Conservation (phyloP, 805 yeast genomes). For the Starmerella davenportii region DNA sequence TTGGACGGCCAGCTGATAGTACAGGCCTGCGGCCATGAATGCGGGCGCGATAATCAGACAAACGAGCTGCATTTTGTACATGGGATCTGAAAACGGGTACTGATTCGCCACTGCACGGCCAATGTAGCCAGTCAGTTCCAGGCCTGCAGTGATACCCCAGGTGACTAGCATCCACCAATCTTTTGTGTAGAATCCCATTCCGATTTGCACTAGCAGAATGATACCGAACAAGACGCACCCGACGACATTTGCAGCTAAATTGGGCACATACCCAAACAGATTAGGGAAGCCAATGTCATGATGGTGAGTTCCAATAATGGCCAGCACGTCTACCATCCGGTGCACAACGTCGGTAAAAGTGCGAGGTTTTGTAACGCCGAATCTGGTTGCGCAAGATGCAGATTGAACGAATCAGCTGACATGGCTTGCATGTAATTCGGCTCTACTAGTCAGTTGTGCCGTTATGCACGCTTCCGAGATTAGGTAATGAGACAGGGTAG, state of each 20-base stretch:
- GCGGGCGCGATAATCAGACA: constrained; percentile 66
- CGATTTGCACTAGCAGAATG: constrained; percentile 28
- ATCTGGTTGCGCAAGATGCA: no score
- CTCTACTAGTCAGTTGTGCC: no score
- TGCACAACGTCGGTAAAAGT: no score
- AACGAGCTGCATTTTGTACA: constrained; percentile 46
- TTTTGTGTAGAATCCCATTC: constrained; percentile 28
- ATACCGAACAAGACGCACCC: constrained; percentile 39
- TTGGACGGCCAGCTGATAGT: constrained; percentile 50
- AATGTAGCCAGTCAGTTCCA: constrained; percentile 53
- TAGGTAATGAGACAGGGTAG: neutral
- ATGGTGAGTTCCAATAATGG: no score
- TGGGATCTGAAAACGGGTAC: constrained; percentile 21
- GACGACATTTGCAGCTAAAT: constrained; percentile 38
- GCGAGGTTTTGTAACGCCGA: no score
- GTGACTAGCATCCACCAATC: constrained; percentile 53
- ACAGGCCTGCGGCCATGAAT: constrained; percentile 69
- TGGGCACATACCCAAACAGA: constrained; percentile 26
- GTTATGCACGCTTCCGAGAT: neutral
- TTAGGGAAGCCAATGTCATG: neutral
- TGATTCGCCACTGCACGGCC: constrained; percentile 36
- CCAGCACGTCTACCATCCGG: no score
- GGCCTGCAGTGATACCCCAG: constrained; percentile 35
- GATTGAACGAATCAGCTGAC: no score
- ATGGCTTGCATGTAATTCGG: no score